Evolutionary conservation across 1,284 basidiomycete genomes (phyloP), one percentile per base, ranked within the genome.

Genomic region (Filobasidium uniguttulatum): DNA sequence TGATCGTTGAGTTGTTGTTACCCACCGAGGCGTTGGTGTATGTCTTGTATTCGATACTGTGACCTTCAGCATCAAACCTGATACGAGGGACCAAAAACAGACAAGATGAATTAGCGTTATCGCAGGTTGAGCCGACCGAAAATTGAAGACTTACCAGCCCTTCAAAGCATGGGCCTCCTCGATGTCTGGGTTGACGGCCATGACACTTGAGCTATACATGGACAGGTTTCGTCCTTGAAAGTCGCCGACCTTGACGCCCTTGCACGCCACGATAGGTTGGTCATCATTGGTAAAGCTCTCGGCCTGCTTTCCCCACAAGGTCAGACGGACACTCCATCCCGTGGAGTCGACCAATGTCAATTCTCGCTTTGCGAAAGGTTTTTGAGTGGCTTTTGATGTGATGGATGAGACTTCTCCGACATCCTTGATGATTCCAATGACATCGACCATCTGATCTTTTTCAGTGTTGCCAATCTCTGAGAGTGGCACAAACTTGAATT

Each of bases 281-380:
- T 78, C 74, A 3, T 71, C 66, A 14, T 69, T 66, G 3, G 67
- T 67, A 64, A 83, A 98, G 41, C 77, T 77, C 64, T 97, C 90
- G 1, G 93, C 94, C 64, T 86, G 83, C 66, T 86, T 90, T 26
- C 93, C 94, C 93, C 94, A 99, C 5, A 98, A 73, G 2, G 94
- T 98, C 57, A 97, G 67, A 26, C 86, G 79, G 31, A 93, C 82
- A 29, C 81, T 80, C 65, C 75, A 88, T 28, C 77, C 77, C 8
- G 86, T 83, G 55, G 79, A 79, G 65, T 99, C 94, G 14, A 91
- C 89, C 15, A 99, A 71, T 1, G 78, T 82, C 43, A 96, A 71
- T 48, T 96, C 90, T 53, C 90, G 81, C 69, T 96, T 96, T 38
- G 77, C 73, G 55, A 88, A 77, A 41, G 77, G 75, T 67, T 80